Evolutionary conservation across 768 basidiomycete genomes (phyloP).

Genomic region (Boletales sp.): DNA sequence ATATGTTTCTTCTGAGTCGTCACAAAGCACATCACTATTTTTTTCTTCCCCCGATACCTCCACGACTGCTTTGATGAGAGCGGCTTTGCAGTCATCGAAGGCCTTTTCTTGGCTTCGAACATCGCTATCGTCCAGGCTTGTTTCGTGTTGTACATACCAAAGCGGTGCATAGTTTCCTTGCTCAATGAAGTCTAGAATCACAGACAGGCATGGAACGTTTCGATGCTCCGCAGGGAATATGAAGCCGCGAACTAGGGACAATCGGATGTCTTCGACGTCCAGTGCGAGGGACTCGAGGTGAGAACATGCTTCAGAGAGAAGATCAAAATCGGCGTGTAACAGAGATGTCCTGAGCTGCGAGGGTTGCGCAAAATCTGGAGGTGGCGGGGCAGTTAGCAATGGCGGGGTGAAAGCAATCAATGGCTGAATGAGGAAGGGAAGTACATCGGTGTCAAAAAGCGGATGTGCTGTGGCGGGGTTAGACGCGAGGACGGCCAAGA

Average conservation of each 20-base stretch:
- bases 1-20: slow-evolving; percentile 48
- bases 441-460: slow-evolving; percentile 57
- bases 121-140: slow-evolving; percentile 37
- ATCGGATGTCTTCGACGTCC: slow-evolving; percentile 73
- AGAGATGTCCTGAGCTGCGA: slow-evolving; percentile 44
- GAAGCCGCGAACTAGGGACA: slow-evolving; percentile 65
- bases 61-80: slow-evolving; percentile 80
- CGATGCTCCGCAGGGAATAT: slow-evolving; percentile 55
- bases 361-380: slow-evolving; percentile 37
- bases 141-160: slow-evolving; percentile 48
- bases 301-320: slow-evolving; percentile 70
- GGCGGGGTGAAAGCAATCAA: slow-evolving; percentile 63
- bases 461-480: slow-evolving; percentile 40
- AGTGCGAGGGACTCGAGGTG: slow-evolving; percentile 74
- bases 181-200: slow-evolving; percentile 74
- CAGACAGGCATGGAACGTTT: slow-evolving; percentile 54
- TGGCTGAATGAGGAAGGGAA: slow-evolving; percentile 59
- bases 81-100: slow-evolving; percentile 81
- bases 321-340: slow-evolving; percentile 64
- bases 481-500: neutral
- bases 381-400: slow-evolving; percentile 34
- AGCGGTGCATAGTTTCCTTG: slow-evolving; percentile 61
- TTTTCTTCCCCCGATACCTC: slow-evolving; percentile 81
- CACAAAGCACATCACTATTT: slow-evolving; percentile 78
- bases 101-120: slow-evolving; percentile 63